Evolutionary conservation across 2,329 filamentous ascomycete genomes (phyloP), one percentile per base, ranked within the genome.

Genomic region (Diaporthe eres): DNA sequence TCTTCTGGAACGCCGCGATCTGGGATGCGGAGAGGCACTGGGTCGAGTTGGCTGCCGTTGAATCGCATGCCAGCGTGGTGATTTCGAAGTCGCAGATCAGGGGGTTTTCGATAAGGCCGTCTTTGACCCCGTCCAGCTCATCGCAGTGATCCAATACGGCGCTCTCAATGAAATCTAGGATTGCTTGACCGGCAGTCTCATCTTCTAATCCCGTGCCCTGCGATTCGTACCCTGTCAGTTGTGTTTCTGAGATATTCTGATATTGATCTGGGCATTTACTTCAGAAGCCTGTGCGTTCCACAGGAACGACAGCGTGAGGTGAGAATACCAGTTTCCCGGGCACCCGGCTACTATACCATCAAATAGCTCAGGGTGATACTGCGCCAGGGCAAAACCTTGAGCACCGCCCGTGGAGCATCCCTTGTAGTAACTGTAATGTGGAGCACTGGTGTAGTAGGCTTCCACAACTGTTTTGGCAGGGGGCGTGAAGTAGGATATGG

Each of bases 211-310:
- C 34, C 7, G 57, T 61, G n/a, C 71, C 57, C 31, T 53, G n/a
- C 7, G 28, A 19, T 34, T 1, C 3, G n/a, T 6, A 25, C 3
- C 4, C 17, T 53, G 44, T 72, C 19, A 70, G 65, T 42, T 15
- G 4, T 42, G 37, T 22, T 17, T 4, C 3, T 22, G 4, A 55
- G 34, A 42, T 28, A 15, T 2, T 2, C 19, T 28, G n/a, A 9
- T 12, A 4, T 12, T 19, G 28, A 17, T 4, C 7, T 2, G 31
- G 55, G 15, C 2, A 51, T 3, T 31, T 61, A 53, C 71, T 15
- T 53, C 31, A 72, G 71, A 72, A 53, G 39, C 57, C 44, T 51
- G 57, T 55, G 71, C 58, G 10, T 63, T 53, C 71, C 71, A 72
- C 47, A 63, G 9, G 17, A 72, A 72, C 12, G 71, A 63, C 57